Conservation (phyloP, 176 grass and related monocot genomes). For the Oryza officinalis region DNA sequence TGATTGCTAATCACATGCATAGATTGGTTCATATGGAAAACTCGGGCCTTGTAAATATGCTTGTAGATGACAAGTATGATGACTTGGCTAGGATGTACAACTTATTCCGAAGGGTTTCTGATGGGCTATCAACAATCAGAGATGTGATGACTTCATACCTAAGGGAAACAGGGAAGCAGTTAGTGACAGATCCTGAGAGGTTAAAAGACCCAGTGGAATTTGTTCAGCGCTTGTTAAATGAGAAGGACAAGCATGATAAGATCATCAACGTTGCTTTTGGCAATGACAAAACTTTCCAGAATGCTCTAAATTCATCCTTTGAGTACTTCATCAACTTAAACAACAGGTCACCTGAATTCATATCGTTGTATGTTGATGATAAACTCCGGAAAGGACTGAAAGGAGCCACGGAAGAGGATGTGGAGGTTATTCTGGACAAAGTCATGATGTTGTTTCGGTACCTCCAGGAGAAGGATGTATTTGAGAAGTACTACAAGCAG, state of each 20-base stretch:
- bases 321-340: slow-evolving; percentile 98
- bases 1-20: slow-evolving; percentile 96
- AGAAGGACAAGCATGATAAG: slow-evolving; percentile 96
- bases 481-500: slow-evolving; percentile 97
- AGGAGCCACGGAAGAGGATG: slow-evolving; percentile 90
- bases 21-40: slow-evolving; percentile 93
- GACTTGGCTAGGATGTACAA: slow-evolving; percentile 84
- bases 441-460: slow-evolving; percentile 99
- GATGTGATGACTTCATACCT: slow-evolving; percentile 90
- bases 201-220: slow-evolving; percentile 97
- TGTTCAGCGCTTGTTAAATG: slow-evolving; percentile 82
- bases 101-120: slow-evolving; percentile 84
- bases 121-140: slow-evolving; percentile 75
- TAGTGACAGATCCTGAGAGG: slow-evolving; percentile 83
- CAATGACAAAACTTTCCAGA: slow-evolving; percentile 95
- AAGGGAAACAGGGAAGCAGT: slow-evolving; percentile 79
- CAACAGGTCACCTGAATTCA: slow-evolving; percentile 93
- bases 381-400: slow-evolving; percentile 93
- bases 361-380: slow-evolving; percentile 91
- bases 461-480: slow-evolving; percentile 98
- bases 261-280: slow-evolving; percentile 89
- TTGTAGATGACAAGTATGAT: slow-evolving; percentile 83
- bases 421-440: slow-evolving; percentile 88
- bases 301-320: slow-evolving; percentile 94
- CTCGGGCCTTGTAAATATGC: slow-evolving; percentile 92